Conservation (phyloP, 305 asterid species). For the Fraxinus albicans region DNA sequence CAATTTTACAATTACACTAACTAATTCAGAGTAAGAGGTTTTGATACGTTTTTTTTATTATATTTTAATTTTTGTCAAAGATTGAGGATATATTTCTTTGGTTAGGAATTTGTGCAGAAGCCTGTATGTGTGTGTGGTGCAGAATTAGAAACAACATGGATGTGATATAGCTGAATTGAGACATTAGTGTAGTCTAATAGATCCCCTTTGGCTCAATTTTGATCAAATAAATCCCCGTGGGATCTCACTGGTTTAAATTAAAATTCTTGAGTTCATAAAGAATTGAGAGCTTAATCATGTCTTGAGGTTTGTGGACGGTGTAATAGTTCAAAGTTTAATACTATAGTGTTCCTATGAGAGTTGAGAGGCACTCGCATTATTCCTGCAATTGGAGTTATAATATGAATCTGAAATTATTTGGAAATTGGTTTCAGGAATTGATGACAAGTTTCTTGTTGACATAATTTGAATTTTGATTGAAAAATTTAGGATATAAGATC, state of each 20-base stretch:
- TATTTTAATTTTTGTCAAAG: slow-evolving; percentile 5
- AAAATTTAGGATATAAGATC: slow-evolving; percentile 25
- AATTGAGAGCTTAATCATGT: background rate
- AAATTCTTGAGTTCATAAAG: background rate
- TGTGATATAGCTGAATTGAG: slow-evolving; percentile 6
- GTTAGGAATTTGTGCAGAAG: slow-evolving; percentile 8
- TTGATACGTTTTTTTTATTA: background rate
- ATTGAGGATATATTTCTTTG: background rate
- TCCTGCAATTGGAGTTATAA: slow-evolving; percentile 1
- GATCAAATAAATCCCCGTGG: background rate
- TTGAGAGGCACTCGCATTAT: background rate
- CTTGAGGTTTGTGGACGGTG: background rate
- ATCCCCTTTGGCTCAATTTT: slow-evolving; percentile 4
- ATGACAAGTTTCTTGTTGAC: background rate
- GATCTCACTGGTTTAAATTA: background rate
- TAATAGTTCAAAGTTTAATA: background rate
- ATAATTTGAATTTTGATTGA: background rate
- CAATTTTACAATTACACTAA: background rate
- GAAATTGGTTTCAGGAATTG: background rate
- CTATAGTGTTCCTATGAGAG: background rate
- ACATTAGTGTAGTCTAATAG: background rate
- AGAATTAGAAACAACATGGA: background rate
- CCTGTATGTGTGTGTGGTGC: background rate
- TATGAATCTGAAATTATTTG: slow-evolving; percentile 12
- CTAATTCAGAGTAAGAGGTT: background rate